These are phyloP conservation scores for Candida glucosophila DNA, from an alignment of 1,139 yeast genomes.

Conservation along the genomic window DNA sequence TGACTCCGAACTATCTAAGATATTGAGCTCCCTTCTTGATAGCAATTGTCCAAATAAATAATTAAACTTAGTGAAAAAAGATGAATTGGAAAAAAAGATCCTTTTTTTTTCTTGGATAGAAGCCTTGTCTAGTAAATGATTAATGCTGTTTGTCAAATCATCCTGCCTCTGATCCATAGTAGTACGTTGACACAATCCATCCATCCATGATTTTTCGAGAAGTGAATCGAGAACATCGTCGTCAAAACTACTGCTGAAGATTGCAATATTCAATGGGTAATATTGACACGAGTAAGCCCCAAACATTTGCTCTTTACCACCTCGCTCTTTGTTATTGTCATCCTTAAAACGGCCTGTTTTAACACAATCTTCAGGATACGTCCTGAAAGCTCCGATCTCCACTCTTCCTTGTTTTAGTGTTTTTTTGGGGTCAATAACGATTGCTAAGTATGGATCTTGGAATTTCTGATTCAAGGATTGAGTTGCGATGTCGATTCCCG, in stretches of 20 bases:
- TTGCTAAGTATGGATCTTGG: constrained; percentile 87
- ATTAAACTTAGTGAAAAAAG: too few relatives aligned
- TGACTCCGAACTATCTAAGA: too few relatives aligned
- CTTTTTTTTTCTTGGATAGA: too few relatives aligned
- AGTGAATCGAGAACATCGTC: constrained; percentile 34
- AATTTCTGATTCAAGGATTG: constrained; percentile 77
- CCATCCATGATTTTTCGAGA: constrained; percentile 46
- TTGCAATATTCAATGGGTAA: constrained; percentile 59
- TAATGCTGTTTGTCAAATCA: constrained; percentile 3
- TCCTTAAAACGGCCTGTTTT: constrained; percentile 2
- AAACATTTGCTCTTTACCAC: constrained; percentile 47
- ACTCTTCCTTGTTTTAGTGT: constrained; percentile 58
- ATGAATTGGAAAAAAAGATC: too few relatives aligned
- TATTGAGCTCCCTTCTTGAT: too few relatives aligned
- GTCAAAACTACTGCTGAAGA: constrained; percentile 55
- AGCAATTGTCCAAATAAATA: too few relatives aligned
- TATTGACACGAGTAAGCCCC: constrained; percentile 67
- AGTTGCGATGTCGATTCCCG: constrained; percentile 85
- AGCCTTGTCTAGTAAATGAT: constrained; percentile 2
- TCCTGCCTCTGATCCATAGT: constrained; percentile 2
- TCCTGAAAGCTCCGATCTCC: constrained; percentile 89
- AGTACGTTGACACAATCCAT: constrained; percentile 8
- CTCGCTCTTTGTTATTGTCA: constrained; percentile 18
- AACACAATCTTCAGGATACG: constrained; percentile 45
- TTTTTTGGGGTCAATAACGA: constrained; percentile 79